Percentiles rank a stretch among this genome's conserved stretches.
These are phyloP conservation scores for Bipolaris sorokiniana DNA, from an alignment of 2,329 filamentous ascomycete genomes.

Conservation along the genomic window DNA sequence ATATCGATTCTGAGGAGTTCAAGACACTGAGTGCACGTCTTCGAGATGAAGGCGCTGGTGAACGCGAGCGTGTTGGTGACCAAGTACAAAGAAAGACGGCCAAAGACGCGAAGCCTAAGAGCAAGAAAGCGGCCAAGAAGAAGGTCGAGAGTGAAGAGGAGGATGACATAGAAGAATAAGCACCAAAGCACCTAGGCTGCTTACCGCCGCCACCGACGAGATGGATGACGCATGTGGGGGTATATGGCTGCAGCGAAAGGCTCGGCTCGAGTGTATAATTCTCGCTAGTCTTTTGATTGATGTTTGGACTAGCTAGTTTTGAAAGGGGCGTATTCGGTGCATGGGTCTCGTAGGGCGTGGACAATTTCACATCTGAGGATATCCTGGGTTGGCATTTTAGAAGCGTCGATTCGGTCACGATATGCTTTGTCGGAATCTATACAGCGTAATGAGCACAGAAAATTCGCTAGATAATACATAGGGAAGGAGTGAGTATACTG, in stretches of 20 bases:
- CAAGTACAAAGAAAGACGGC: conserved; percentile 61
- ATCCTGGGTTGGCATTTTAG: neutral
- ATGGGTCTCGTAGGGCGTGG: neutral
- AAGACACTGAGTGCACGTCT: conserved; percentile 67
- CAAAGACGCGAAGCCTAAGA: conserved; percentile 30
- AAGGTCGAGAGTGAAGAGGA: conserved; percentile 31
- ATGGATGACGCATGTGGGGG: neutral
- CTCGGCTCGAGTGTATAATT: neutral
- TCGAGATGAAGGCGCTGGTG: conserved; percentile 69
- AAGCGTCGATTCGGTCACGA: neutral
- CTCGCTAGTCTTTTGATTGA: neutral
- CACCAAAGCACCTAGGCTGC: neutral
- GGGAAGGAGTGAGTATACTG: neutral
- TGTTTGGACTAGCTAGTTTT: neutral
- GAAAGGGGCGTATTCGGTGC: neutral
- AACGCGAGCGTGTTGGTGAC: conserved; percentile 76
- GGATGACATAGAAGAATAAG: conserved; percentile 22
- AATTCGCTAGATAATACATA: neutral
- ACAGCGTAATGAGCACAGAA: neutral
- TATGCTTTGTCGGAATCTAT: neutral
- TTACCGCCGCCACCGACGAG: conserved; percentile 1
- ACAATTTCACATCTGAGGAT: neutral
- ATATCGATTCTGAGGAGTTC: conserved; percentile 77
- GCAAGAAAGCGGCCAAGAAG: conserved; percentile 22
- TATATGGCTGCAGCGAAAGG: neutral